A percentile compares a stretch with the other conserved stretches of the same genome.
These are phyloP conservation scores for Leptodontidium sp. DNA, from an alignment of 2,329 filamentous ascomycete genomes.

Conservation along the genomic window DNA sequence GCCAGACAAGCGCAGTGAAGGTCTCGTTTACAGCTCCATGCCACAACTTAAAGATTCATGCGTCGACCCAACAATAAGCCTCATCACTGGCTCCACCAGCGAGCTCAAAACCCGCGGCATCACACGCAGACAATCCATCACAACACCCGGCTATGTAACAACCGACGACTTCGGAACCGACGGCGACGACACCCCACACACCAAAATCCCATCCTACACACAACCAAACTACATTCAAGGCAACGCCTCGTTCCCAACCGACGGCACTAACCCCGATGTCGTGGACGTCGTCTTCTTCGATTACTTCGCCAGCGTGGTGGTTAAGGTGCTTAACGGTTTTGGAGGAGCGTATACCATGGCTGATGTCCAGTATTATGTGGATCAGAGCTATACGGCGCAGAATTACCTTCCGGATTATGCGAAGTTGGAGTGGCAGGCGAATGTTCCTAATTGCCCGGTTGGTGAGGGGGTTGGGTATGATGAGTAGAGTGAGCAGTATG, in stretches of 20 bases:
- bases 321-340: constrained; percentile 70
- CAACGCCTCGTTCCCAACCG: constrained; percentile 65
- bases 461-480: constrained; percentile 39
- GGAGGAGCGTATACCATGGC: constrained; percentile 44
- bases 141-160: constrained; percentile 81
- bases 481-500: not conserved
- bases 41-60: constrained; percentile 48
- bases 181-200: constrained; percentile 89
- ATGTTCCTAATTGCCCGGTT: constrained; percentile 43
- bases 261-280: constrained; percentile 62
- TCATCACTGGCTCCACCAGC: constrained; percentile 25
- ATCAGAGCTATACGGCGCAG: constrained; percentile 43
- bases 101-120: constrained; percentile 40
- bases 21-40: constrained; percentile 26
- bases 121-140: constrained; percentile 42
- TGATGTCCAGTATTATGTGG: constrained; percentile 46
- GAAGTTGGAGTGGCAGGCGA: constrained; percentile 40
- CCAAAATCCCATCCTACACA: constrained; percentile 73
- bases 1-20: constrained; percentile 34
- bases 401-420: constrained; percentile 48
- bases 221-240: constrained; percentile 86
- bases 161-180: constrained; percentile 81
- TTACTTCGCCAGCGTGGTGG: constrained; percentile 83
- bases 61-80: constrained; percentile 37
- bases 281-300: constrained; percentile 92